Conservation (phyloP, 495 filamentous ascomycete genomes). For the Wilcoxina mikolae region DNA sequence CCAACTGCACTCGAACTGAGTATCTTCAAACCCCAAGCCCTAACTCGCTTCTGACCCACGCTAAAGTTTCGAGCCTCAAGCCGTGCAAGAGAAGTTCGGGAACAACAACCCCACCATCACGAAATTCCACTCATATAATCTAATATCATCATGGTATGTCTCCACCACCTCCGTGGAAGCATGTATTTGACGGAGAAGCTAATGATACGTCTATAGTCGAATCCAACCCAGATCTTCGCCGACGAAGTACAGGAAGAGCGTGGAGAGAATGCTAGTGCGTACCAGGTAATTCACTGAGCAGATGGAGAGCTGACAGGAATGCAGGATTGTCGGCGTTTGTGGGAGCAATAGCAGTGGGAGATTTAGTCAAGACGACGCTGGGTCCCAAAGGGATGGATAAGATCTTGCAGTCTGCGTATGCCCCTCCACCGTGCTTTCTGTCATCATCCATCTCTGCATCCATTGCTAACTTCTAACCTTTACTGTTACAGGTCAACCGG, state of each 20-base stretch:
- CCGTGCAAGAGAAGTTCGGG: neutral
- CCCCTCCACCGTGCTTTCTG: neutral
- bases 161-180: neutral
- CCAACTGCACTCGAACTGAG: no score
- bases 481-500: slow-evolving; percentile 63
- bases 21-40: no score
- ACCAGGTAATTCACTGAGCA: neutral
- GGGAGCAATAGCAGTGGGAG: slow-evolving; percentile 92
- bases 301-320: neutral
- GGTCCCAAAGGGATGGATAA: slow-evolving; percentile 99
- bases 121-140: neutral
- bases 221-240: slow-evolving; percentile 95
- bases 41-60: no score
- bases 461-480: slow-evolving; percentile 10
- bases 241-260: slow-evolving; percentile 97
- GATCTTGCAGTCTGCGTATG: slow-evolving; percentile 90
- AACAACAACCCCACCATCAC: slow-evolving; percentile 6
- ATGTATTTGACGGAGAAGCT: neutral
- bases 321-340: slow-evolving; percentile 70
- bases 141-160: slow-evolving; percentile 6
- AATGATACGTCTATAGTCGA: slow-evolving; percentile 29
- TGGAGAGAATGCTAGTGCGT: slow-evolving; percentile 84
- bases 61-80: slow-evolving; percentile 5
- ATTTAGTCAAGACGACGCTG: slow-evolving; percentile 90
- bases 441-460: neutral